Evolutionary conservation across 495 filamentous ascomycete genomes (phyloP), one percentile per base, ranked within the genome.

Genomic region (Ramalina intermedia): DNA sequence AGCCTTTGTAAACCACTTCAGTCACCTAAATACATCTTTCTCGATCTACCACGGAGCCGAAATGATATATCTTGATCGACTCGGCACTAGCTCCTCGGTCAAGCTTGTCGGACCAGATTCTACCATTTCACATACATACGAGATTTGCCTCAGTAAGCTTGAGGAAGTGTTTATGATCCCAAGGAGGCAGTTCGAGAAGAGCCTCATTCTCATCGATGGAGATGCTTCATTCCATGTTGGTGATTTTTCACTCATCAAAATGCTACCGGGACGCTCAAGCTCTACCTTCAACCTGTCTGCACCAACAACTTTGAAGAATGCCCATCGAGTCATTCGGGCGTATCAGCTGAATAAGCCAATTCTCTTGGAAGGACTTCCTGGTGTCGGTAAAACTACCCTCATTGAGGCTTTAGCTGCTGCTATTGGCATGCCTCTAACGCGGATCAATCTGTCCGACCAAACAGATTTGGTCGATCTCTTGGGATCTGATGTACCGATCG

Each of bases 401-500:
- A 74, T 99, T 4, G 81, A 80, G 17, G 90, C 88, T 5, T 72
- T 96, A 43, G 85, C 91, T 1, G 72, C 72, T 52, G 78, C 83
- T 23, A 76, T 85, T 54, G 85, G 87, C 17, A 80, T 81, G 45
- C 79, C 84, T 16, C 69, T 99, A 38, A 93, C 84, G 20, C 77
- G 93, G 51, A 94, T 99, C 62, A 99, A 99, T 58, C 70, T 99
- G 49, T 96, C 91, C 0, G 93, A 96, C 53, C 93, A 99, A 65
- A 96, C 93, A 1, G 93, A 99, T 57, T 68, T 99, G 18, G 91
- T 94, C 70, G 93, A 99, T 60, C 67, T 99, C 9, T 99, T 99
- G 63, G 93, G 93, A 37, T 95, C 89, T 5, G 93, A 99, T 70
- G 85, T 94, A 2, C 93, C 93, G 2, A 76, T 94, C 11, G 90